These are phyloP conservation scores for Blastobotrys robertii DNA, from an alignment of 805 yeast species.

Conservation along the genomic window DNA sequence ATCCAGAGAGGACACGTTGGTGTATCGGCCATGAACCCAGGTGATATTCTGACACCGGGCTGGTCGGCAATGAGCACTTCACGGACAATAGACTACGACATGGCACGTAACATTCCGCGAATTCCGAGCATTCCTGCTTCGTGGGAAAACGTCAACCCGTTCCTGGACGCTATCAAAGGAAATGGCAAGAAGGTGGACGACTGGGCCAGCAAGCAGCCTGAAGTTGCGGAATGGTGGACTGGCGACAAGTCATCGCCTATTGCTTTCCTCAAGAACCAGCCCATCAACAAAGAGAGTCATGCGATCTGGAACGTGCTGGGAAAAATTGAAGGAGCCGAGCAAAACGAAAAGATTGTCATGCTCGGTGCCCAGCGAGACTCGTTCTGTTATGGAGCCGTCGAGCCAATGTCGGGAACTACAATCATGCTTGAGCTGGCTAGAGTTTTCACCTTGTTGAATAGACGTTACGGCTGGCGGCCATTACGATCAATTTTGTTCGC, in stretches of 20 bases:
- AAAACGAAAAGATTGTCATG: constrained; percentile 57
- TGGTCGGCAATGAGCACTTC: constrained; percentile 42
- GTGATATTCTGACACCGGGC: constrained; percentile 76
- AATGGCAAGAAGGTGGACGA: constrained; percentile 30
- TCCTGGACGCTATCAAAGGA: constrained; percentile 31
- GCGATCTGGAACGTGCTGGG: constrained; percentile 73
- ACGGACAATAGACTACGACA: constrained; percentile 34
- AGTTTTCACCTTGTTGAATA: constrained; percentile 52
- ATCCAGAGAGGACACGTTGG: constrained; percentile 37
- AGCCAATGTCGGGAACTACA: constrained; percentile 67
- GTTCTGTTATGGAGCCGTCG: constrained; percentile 60
- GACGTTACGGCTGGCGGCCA: constrained; percentile 70
- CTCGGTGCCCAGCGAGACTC: constrained; percentile 82
- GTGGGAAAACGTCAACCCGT: constrained; percentile 51
- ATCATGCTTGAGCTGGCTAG: constrained; percentile 62
- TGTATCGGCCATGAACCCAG: constrained; percentile 41
- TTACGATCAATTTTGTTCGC: constrained; percentile 71
- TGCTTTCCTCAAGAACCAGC: constrained; percentile 30
- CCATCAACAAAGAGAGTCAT: constrained; percentile 43
- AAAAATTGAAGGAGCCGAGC: constrained; percentile 71
- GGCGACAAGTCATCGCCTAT: constrained; percentile 26
- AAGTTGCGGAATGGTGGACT: constrained; percentile 35
- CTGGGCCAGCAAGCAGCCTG: constrained; percentile 19
- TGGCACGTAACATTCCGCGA: constrained; percentile 51
- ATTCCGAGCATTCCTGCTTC: constrained; percentile 75